Conservation (phyloP, 257 asterid genomes). For the Penstemon barbatus region DNA sequence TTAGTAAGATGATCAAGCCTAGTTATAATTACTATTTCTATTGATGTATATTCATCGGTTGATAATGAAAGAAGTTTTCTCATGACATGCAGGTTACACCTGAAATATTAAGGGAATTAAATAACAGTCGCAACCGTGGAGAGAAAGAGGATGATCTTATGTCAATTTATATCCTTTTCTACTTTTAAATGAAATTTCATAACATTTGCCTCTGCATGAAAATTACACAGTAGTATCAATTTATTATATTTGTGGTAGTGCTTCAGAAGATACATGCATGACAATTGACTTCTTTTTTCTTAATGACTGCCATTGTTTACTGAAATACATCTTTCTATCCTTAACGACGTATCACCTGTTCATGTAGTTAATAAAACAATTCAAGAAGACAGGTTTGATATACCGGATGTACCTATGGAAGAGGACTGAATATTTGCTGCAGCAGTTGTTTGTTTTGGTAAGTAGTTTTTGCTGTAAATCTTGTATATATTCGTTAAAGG, state of each 20-base stretch:
- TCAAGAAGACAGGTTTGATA: conserved; percentile 82
- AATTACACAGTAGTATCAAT: not conserved
- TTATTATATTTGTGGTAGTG: not conserved
- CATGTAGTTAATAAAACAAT: conserved; percentile 64
- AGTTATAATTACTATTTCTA: conserved; percentile 6
- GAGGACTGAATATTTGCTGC: conserved; percentile 51
- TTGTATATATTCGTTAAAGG: no score
- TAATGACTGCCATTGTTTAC: not conserved
- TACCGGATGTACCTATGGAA: conserved; percentile 97
- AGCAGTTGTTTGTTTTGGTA: conserved; percentile 17
- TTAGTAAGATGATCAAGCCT: conserved; percentile 51
- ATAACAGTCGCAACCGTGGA: conserved; percentile 91
- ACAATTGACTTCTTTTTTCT: not conserved
- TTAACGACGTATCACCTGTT: conserved; percentile 57
- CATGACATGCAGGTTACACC: conserved; percentile 77
- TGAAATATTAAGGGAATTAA: conserved; percentile 81
- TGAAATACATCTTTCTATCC: conserved; percentile 26
- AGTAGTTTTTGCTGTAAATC: not conserved
- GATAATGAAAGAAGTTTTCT: not conserved
- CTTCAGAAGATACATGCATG: not conserved
- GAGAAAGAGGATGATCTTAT: conserved; percentile 76
- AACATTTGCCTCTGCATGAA: not conserved
- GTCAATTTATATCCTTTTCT: conserved; percentile 77
- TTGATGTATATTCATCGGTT: not conserved
- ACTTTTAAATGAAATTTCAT: conserved; percentile 1